Evolutionary conservation across 306 rosid genomes (phyloP).

Genomic region (Lupinus albus): DNA sequence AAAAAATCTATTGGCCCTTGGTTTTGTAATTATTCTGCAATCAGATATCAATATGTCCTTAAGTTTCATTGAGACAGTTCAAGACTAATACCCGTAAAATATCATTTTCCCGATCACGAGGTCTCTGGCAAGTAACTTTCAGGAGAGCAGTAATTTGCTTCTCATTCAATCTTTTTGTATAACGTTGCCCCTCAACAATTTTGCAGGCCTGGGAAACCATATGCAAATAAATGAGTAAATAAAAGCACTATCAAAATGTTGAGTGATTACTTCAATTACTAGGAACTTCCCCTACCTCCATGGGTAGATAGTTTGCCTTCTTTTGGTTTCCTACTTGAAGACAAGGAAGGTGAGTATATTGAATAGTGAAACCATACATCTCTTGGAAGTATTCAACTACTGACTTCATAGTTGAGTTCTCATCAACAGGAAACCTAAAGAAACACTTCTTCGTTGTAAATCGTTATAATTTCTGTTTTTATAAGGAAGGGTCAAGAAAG

Average conservation of each 20-base stretch:
- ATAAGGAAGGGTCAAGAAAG: constrained; percentile 9
- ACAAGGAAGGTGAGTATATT: constrained; percentile 86
- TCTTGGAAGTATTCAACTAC: constrained; percentile 94
- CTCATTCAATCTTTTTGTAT: constrained; percentile 89
- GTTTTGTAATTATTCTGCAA: constrained; percentile 8
- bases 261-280: constrained; percentile 5
- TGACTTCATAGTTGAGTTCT: constrained; percentile 87
- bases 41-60: background rate
- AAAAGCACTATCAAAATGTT: background rate
- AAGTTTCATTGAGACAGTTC: constrained; percentile 1
- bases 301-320: constrained; percentile 91
- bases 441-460: constrained; percentile 23
- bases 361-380: constrained; percentile 92
- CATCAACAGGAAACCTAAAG: constrained; percentile 89
- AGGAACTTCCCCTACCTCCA: constrained; percentile 68
- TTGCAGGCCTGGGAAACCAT: constrained; percentile 75
- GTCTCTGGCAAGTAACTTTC: constrained; percentile 94
- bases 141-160: constrained; percentile 85
- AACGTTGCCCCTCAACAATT: constrained; percentile 94
- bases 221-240: constrained; percentile 13
- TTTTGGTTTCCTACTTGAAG: constrained; percentile 97
- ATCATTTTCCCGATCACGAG: constrained; percentile 85
- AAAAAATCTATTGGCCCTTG: background rate
- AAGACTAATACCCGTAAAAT: constrained; percentile 65
- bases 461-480: background rate